Percentiles rank a stretch among this genome's conserved stretches.
phyloP scores from a whole-genome alignment of 768 basidiomycete genomes.

The Mycena haematopus region DNA sequence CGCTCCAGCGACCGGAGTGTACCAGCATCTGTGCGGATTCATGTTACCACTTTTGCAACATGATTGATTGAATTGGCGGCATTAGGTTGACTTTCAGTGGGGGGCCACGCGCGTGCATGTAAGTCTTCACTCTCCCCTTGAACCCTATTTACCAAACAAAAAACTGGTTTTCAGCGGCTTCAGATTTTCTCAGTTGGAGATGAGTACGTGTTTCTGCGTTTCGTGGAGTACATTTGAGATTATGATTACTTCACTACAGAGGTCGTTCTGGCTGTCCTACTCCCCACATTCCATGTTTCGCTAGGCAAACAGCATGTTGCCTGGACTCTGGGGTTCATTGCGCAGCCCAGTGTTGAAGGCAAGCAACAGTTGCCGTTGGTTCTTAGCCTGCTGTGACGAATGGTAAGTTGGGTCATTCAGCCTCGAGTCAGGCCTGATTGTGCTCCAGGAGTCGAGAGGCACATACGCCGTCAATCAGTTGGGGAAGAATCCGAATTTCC shows the following conservation, averaged over 20 bases:
- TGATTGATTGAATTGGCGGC: neutral
- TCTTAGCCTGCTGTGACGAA: neutral
- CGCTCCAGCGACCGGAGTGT: neutral
- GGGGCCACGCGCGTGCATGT: slow-evolving; percentile 1
- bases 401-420: neutral
- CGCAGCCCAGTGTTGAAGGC: neutral
- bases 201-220: neutral
- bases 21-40: neutral
- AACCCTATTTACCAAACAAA: neutral
- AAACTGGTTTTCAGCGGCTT: neutral
- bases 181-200: neutral
- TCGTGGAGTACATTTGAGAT: neutral
- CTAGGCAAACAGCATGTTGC: neutral
- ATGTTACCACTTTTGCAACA: neutral
- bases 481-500: too few relatives aligned
- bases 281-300: neutral
- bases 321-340: neutral
- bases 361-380: neutral
- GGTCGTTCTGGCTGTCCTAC: neutral
- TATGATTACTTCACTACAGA: neutral
- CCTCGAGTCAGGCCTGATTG: too few relatives aligned
- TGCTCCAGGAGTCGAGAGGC: too few relatives aligned
- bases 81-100: neutral
- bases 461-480: too few relatives aligned
- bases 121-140: neutral